A percentile compares a stretch with the other conserved stretches of the same genome.
Conservation (phyloP, 805 yeast species). For the Barnettozyma sucrosica region DNA sequence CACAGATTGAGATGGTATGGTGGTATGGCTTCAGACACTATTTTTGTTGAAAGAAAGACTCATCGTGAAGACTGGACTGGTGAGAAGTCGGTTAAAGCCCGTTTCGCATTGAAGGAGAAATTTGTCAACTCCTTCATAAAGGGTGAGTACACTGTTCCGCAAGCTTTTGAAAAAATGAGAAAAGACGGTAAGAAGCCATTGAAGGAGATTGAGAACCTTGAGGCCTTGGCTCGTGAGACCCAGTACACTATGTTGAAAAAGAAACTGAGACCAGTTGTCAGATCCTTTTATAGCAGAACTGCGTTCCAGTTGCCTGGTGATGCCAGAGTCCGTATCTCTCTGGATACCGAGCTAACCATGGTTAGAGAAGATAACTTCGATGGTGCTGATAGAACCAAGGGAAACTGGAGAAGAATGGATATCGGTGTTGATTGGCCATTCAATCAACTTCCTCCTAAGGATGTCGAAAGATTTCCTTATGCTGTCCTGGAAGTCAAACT, state of each 20-base stretch:
- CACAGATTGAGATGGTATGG: conserved; percentile 99
- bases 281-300: conserved; percentile 96
- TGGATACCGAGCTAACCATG: conserved; percentile 96
- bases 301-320: conserved; percentile 99
- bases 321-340: conserved; percentile 96
- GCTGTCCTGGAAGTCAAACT: conserved; percentile 96
- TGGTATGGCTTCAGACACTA: conserved; percentile 88
- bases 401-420: conserved; percentile 98
- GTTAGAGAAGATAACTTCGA: conserved; percentile 97
- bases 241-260: conserved; percentile 85
- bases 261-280: conserved; percentile 85
- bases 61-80: conserved; percentile 99
- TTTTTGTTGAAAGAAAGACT: conserved; percentile 94
- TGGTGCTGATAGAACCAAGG: conserved; percentile 81
- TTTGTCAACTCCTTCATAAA: conserved; percentile 77
- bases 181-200: conserved; percentile 84
- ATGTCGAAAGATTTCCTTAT: conserved; percentile 91
- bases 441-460: conserved; percentile 73
- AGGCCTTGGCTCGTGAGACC: conserved; percentile 86
- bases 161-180: conserved; percentile 87
- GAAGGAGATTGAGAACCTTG: conserved; percentile 86
- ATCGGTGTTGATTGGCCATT: conserved; percentile 98
- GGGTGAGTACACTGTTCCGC: conserved; percentile 82
- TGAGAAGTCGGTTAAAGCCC: conserved; percentile 97
- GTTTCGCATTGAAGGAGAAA: conserved; percentile 89